Percentiles rank a stretch among this genome's conserved stretches.
These are phyloP conservation scores for Podospora pseudocomata DNA, from an alignment of 495 filamentous ascomycete species.

Conservation along the genomic window DNA sequence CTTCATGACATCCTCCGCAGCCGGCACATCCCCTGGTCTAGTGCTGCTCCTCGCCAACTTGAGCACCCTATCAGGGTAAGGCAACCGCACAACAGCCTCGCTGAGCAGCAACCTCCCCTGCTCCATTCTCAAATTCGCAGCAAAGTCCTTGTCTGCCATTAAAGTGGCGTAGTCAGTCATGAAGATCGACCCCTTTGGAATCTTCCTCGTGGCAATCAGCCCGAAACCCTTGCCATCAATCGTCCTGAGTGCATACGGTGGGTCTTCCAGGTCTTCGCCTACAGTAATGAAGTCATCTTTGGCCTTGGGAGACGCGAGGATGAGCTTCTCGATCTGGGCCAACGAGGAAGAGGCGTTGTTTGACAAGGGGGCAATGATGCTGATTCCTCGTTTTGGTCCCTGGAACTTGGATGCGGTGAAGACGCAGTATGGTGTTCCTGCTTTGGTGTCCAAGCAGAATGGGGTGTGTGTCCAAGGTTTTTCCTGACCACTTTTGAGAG, in stretches of 20 bases:
- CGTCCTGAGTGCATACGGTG: slow-evolving; percentile 26
- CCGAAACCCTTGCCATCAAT: slow-evolving; percentile 34
- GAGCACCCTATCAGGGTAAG: slow-evolving; percentile 27
- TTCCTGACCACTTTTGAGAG: not conserved
- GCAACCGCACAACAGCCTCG: slow-evolving; percentile 26
- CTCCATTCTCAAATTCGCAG: slow-evolving; percentile 19
- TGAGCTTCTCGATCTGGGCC: slow-evolving; percentile 9
- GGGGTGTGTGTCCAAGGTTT: slow-evolving; percentile 30
- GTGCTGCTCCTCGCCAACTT: slow-evolving; percentile 31
- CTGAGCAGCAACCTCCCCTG: slow-evolving; percentile 28
- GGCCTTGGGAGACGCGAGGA: not conserved
- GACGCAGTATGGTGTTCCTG: slow-evolving; percentile 25
- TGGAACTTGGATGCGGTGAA: slow-evolving; percentile 29
- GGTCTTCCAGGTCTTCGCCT: slow-evolving; percentile 13
- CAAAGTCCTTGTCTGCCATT: slow-evolving; percentile 29
- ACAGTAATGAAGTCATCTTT: not conserved
- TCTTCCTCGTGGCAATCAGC: slow-evolving; percentile 31
- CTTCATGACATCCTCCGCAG: slow-evolving; percentile 33
- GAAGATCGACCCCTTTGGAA: slow-evolving; percentile 28
- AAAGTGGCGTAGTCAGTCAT: slow-evolving; percentile 32
- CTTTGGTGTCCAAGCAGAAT: slow-evolving; percentile 16
- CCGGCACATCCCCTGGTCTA: slow-evolving; percentile 19
- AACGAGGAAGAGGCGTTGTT: slow-evolving; percentile 16
- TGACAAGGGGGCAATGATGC: slow-evolving; percentile 26
- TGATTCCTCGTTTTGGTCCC: slow-evolving; percentile 23